A percentile compares a stretch with the other conserved stretches of the same genome.
Evolutionary conservation across 768 basidiomycete genomes (phyloP).

Genomic region (Mycena galopus): DNA sequence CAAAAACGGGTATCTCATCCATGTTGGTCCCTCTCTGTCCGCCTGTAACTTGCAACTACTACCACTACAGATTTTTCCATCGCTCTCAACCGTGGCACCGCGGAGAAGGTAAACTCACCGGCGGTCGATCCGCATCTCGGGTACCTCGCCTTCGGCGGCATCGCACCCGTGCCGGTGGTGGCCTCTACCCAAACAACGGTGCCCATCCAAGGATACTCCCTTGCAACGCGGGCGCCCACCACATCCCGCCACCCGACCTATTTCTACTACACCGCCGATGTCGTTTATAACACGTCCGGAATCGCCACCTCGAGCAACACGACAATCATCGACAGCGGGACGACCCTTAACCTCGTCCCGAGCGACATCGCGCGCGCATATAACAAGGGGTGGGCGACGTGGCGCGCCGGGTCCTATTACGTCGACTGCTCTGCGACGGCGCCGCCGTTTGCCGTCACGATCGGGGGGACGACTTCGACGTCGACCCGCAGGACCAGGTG

Average conservation of each 20-base stretch:
- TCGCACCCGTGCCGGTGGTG: constrained; percentile 36
- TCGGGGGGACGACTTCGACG: constrained; percentile 34
- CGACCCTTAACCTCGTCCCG: constrained; percentile 39
- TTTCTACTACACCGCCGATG: constrained; percentile 36
- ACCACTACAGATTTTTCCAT: constrained; percentile 37
- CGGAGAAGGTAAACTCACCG: constrained; percentile 10
- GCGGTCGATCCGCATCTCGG: constrained; percentile 35
- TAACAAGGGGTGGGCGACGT: constrained; percentile 27
- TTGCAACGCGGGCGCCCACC: constrained; percentile 21
- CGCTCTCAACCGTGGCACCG: constrained; percentile 36
- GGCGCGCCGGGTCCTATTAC: constrained; percentile 28
- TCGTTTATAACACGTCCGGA: constrained; percentile 30
- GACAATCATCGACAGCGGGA: constrained; percentile 35
- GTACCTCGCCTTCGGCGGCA: constrained; percentile 39
- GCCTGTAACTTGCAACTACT: not conserved
- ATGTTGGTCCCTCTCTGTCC: constrained; percentile 20
- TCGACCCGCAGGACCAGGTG: constrained; percentile 35
- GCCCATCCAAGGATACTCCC: constrained; percentile 36
- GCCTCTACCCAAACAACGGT: constrained; percentile 27
- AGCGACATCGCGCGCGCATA: constrained; percentile 36
- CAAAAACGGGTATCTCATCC: constrained; percentile 31
- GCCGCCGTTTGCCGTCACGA: constrained; percentile 37
- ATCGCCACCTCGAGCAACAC: constrained; percentile 21
- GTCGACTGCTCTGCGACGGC: constrained; percentile 33
- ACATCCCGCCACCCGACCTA: constrained; percentile 16